Base-by-base conservation (phyloP, 805 yeast species). In the Candida sakaeoensis region DNA sequence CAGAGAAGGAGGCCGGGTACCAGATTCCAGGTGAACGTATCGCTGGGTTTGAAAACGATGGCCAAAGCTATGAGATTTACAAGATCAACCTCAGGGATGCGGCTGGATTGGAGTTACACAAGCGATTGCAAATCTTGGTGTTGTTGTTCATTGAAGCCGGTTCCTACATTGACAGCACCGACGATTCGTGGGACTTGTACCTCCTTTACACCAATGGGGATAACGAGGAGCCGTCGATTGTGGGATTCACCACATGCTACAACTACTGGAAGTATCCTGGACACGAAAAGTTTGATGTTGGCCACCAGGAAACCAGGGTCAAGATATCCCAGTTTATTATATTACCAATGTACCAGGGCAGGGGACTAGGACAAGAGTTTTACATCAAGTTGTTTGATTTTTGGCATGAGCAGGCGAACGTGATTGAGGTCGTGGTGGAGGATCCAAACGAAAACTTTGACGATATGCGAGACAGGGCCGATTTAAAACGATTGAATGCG, bases 391-490 rank as follows among this genome's bases (percentile, higher is more conserved):
- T 93, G 6, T 70, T 75, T 40, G 64, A 70, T 2, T 46, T 57
- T 33, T 88, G 95, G 85, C 49, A 68, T 3, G 47, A 53, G 0
- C 84, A 85, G 47, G 52, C 57, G 0, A 44, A 53, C 1, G 77
- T 89, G 17, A 61, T 65, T 24, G 95, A 90, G 51, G 73, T 93
- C 28, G 87, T 91, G 0, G 88, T 93, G 3, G 98, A 93, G 57
- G 99, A 93, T 57, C 98, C 98, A 2, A 85, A 84, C 54, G 96
- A 89, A 55, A 78, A 79, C 25, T 91, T 93, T 62, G 99, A 93
- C 55, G 95, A 86, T 54, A 66, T 93, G 49, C 73, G 99, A 43
- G 97, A 93, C 56, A 68, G 91, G 23, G 74, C 80, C 46, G 98
- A 93, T 54, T 66, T 88, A 48, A 36, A 40, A n/a, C 43, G 63